phyloP scores from a whole-genome alignment of 208 protist genomes.

The Leishmania arabica region DNA sequence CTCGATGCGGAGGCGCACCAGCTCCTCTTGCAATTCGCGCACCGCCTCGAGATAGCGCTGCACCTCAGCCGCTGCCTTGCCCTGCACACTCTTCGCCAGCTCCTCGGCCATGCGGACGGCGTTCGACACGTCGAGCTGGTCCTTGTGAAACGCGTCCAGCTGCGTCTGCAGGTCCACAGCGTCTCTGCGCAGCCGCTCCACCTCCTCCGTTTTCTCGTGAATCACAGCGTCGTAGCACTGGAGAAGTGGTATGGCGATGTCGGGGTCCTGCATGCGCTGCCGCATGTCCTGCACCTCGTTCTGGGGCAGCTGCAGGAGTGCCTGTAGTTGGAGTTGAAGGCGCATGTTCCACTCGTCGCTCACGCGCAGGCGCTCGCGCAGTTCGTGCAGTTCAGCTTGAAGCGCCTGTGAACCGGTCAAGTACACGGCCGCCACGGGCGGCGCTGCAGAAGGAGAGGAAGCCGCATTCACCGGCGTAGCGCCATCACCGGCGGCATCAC shows the following conservation, averaged over 20 bases:
- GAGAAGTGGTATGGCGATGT: conserved; percentile 82
- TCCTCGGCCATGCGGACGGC: conserved; percentile 62
- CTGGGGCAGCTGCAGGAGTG: conserved; percentile 68
- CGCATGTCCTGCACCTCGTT: conserved; percentile 62
- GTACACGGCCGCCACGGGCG: not conserved
- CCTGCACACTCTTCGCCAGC: conserved; percentile 50
- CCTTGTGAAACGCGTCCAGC: conserved; percentile 25
- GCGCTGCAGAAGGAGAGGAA: not conserved
- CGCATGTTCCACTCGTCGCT: conserved; percentile 88
- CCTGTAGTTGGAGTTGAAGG: conserved; percentile 70
- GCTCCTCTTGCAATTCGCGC: conserved; percentile 35
- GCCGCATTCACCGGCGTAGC: not conserved
- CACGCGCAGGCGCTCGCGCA: conserved; percentile 63
- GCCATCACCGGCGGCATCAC: not conserved
- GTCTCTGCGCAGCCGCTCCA: conserved; percentile 42
- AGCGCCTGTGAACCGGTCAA: conserved; percentile 4
- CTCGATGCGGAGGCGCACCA: conserved; percentile 41
- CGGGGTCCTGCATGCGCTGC: conserved; percentile 75
- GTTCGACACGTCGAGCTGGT: conserved; percentile 44
- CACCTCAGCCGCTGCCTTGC: conserved; percentile 34
- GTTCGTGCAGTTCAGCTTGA: conserved; percentile 41
- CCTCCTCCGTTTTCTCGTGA: conserved; percentile 63
- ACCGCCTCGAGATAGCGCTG: conserved; percentile 27
- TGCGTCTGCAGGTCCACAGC: conserved; percentile 25
- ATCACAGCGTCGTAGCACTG: conserved; percentile 90